Evolutionary conservation across 2,329 filamentous ascomycete genomes (phyloP).

Genomic region (Lachnellula subtilissima): DNA sequence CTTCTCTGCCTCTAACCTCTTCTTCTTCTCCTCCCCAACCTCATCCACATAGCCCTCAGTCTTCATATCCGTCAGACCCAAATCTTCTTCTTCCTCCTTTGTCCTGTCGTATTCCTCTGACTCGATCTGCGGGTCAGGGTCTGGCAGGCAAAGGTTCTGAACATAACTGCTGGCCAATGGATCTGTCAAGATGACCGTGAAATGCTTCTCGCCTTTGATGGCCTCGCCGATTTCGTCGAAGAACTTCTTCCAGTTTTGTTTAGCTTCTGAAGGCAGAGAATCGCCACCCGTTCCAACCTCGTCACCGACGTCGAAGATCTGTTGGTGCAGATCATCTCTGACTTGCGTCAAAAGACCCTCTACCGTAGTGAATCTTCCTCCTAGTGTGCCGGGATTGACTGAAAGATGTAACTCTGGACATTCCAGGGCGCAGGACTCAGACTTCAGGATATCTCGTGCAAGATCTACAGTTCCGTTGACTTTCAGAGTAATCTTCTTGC

Average conservation of each 20-base stretch:
- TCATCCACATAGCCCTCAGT: conserved; percentile 65
- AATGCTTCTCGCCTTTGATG: conserved; percentile 73
- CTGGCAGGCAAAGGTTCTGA: conserved; percentile 77
- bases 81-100: conserved; percentile 86
- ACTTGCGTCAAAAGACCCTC: conserved; percentile 92
- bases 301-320: conserved; percentile 76
- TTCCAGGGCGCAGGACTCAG: conserved; percentile 81
- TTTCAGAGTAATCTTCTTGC: conserved; percentile 74
- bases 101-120: conserved; percentile 82
- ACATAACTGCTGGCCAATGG: conserved; percentile 91
- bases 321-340: conserved; percentile 77
- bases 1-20: conserved; percentile 12
- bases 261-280: conserved; percentile 63
- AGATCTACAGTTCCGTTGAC: conserved; percentile 70
- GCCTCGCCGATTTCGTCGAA: conserved; percentile 72
- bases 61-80: conserved; percentile 91
- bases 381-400: conserved; percentile 89
- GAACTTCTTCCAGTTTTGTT: conserved; percentile 72
- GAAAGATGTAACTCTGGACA: conserved; percentile 83
- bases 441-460: conserved; percentile 90
- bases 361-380: conserved; percentile 93
- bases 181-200: conserved; percentile 79
- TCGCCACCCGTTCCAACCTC: conserved; percentile 62
- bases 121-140: conserved; percentile 72
- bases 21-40: conserved; percentile 25